phyloP scores from a whole-genome alignment of 441 rosid genomes.

The Euphorbia schlechtendalii region DNA sequence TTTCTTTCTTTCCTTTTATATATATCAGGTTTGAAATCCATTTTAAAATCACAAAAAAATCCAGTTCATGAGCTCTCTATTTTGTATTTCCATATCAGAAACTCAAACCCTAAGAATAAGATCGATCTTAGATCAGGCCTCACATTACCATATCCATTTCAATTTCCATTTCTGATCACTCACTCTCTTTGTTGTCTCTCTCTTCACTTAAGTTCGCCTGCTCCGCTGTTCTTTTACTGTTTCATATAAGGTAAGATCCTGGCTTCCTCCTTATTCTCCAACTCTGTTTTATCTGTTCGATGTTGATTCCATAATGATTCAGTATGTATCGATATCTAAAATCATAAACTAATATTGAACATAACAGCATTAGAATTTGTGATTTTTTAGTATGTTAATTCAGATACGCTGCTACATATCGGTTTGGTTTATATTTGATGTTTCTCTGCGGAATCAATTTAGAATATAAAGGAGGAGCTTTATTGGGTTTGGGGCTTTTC shows the following conservation, averaged over 20 bases:
- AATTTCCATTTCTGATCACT: slow-evolving; percentile 9
- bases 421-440: neutral
- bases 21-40: neutral
- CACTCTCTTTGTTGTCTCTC: too few relatives aligned
- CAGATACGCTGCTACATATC: too few relatives aligned
- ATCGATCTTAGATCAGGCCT: slow-evolving; percentile 14
- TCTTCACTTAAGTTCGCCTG: too few relatives aligned
- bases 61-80: neutral
- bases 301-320: neutral
- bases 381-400: too few relatives aligned
- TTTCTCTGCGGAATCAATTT: neutral
- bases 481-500: too few relatives aligned
- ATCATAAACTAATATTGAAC: neutral
- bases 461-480: neutral
- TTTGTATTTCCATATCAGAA: neutral
- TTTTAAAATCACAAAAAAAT: neutral
- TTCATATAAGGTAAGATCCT: neutral
- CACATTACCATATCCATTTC: slow-evolving; percentile 6
- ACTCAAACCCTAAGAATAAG: neutral
- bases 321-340: neutral
- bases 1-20: neutral
- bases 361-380: neutral
- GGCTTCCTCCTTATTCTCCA: neutral
- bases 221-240: neutral
- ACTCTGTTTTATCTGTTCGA: neutral